Percentiles rank a stretch among this genome's conserved stretches.
Conservation (phyloP, 768 basidiomycete species). For the Pleurotus sapidus region DNA sequence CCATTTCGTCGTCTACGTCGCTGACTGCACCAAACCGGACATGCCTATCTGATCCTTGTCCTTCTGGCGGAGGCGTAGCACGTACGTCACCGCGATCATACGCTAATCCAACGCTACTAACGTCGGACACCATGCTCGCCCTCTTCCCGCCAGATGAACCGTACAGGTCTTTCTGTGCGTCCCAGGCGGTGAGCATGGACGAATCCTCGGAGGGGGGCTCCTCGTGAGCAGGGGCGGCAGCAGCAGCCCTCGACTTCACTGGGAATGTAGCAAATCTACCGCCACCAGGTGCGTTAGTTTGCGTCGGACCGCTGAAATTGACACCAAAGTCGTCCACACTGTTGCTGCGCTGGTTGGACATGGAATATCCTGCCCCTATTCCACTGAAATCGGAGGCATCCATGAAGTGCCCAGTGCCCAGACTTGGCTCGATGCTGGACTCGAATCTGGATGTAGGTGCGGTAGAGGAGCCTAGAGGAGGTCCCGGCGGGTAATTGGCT, state of each 20-base stretch:
- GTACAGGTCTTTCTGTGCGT: conserved; percentile 13
- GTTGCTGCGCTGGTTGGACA: conserved; percentile 6
- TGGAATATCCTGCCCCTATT: neutral
- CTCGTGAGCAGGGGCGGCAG: conserved; percentile 16
- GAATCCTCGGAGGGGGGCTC: neutral
- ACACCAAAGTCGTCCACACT: conserved; percentile 43
- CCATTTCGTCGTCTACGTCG: conserved; percentile 35
- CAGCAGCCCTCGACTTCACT: conserved; percentile 32
- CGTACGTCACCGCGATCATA: conserved; percentile 25
- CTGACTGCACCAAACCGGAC: conserved; percentile 42
- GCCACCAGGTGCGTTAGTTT: conserved; percentile 23
- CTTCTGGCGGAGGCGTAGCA: conserved; percentile 24
- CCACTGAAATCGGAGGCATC: conserved; percentile 5
- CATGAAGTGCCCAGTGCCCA: conserved; percentile 8
- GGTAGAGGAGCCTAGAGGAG: neutral
- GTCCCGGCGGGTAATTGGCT: neutral
- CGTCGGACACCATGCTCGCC: conserved; percentile 13
- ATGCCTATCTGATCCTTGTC: conserved; percentile 29
- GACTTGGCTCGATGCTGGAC: neutral
- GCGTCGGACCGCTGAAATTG: conserved; percentile 18
- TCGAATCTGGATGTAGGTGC: neutral
- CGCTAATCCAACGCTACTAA: conserved; percentile 31
- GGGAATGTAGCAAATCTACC: conserved; percentile 72
- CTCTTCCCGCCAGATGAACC: conserved; percentile 25
- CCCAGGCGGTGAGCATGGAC: conserved; percentile 14